Evolutionary conservation across 169 alveolate genomes (phyloP), one percentile per base, ranked within the genome.

Genomic region (Plasmodium coatneyi): DNA sequence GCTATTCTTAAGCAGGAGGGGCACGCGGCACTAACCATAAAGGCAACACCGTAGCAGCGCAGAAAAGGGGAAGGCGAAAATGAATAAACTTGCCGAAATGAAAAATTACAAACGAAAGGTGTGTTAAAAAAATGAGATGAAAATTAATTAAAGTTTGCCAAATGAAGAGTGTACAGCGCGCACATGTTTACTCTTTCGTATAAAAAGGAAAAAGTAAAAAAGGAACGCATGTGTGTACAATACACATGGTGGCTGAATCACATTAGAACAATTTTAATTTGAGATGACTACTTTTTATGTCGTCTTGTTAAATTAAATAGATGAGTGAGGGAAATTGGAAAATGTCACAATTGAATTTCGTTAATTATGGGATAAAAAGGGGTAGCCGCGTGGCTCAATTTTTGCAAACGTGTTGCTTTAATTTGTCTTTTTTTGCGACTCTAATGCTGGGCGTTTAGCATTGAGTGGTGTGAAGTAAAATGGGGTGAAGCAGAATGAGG

Each of bases 141-240:
- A 71, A 83, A 52, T 71, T 66, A 83, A 83, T 83, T 83, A 83
- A 83, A 83, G n/a, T 83, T 41, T 66, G 82, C 49, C 34, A 83
- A 34, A 83, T 19, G 76, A 66, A 66, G 22, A 39, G 39, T 71
- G 72, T 83, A 19, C 28, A 39, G 39, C 49, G 39, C 0, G 39
- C 52, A 71, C 52, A 70, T 83, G 43, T 39, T 66, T 30, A 70
- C 32, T 41, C 52, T 39, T 39, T 34, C 7, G 52, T 0, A 9
- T 66, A 34, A 36, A 32, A 28, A 22, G 79, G 16, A 22, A 30
- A 52, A 0, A 32, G 41, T 32, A 28, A 81, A 81, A 81, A 81
- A 41, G 70, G 32, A 32, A 56, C 36, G 36, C 36, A 56, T 10
- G 71, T 41, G 41, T 54, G 71, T 52, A 30, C 5, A 16, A 49